Evolutionary conservation across 75 land plant genomes (phyloP).

Genomic region (Sequoia sempervirens): DNA sequence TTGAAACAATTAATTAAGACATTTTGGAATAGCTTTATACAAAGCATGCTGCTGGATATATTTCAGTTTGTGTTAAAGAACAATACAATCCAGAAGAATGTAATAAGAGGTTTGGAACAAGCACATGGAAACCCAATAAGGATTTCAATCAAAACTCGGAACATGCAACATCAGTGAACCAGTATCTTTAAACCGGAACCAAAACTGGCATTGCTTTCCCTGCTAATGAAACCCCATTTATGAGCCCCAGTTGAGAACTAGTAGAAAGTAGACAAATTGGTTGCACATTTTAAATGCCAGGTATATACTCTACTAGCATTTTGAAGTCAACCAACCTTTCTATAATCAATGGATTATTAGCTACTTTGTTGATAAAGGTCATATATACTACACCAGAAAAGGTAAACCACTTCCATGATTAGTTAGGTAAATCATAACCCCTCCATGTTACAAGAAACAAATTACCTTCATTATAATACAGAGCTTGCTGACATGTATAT

Average conservation of each 20-base stretch:
- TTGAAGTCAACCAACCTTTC: neutral
- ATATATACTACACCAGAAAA: slow-evolving; percentile 3
- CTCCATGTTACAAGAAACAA: neutral
- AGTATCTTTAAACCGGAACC: neutral
- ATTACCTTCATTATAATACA: neutral
- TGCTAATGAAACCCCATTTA: neutral
- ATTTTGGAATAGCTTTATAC: neutral
- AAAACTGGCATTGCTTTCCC: slow-evolving; percentile 1
- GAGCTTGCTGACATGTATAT: neutral
- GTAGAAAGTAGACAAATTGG: neutral
- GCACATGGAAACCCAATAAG: neutral
- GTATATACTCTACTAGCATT: neutral
- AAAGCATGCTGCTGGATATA: neutral
- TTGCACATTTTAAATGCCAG: neutral
- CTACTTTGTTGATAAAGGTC: neutral
- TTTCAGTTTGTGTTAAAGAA: neutral
- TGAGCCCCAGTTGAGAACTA: neutral
- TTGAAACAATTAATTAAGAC: neutral
- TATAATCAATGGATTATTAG: slow-evolving; percentile 3
- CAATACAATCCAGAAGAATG: neutral
- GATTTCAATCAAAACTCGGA: neutral
- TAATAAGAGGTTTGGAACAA: neutral
- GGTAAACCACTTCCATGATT: neutral
- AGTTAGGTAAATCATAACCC: neutral
- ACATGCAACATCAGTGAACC: neutral